Evolutionary conservation across 2,329 filamentous ascomycete species (phyloP).

Genomic region (Fusarium sp.): DNA sequence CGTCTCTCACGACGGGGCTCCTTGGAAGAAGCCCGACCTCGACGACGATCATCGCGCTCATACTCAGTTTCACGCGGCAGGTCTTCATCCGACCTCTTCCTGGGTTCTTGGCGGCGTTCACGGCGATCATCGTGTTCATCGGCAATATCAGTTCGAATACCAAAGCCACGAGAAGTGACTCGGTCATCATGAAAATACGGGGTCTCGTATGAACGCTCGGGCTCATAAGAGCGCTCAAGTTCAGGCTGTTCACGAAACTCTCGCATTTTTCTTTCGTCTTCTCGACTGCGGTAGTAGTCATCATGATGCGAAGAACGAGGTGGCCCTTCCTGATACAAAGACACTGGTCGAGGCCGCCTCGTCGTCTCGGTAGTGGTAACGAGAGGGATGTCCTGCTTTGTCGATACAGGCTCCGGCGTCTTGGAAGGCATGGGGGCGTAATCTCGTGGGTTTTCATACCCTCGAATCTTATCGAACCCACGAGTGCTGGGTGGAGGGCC

Average conservation of each 20-base stretch:
- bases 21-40: constrained; percentile 42
- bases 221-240: constrained; percentile 44
- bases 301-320: constrained; percentile 60
- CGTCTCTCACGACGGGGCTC: constrained; percentile 50
- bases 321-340: constrained; percentile 65
- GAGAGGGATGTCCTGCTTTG: constrained; percentile 34
- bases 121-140: constrained; percentile 58
- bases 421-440: constrained; percentile 59
- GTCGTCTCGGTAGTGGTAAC: constrained; percentile 39
- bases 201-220: constrained; percentile 47
- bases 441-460: constrained; percentile 60
- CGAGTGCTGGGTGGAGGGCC: constrained; percentile 76
- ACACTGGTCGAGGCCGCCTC: constrained; percentile 60
- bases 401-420: constrained; percentile 52
- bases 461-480: constrained; percentile 76
- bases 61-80: constrained; percentile 46
- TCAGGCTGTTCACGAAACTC: constrained; percentile 59
- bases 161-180: constrained; percentile 63
- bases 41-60: constrained; percentile 49
- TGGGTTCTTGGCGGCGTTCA: constrained; percentile 53
- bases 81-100: constrained; percentile 51
- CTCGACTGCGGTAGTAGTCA: constrained; percentile 62
- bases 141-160: constrained; percentile 59
- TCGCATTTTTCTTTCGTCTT: constrained; percentile 60
- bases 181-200: constrained; percentile 61